Base-by-base conservation (phyloP, 352 stramenopile genomes). In the Globisporangium nodosum region DNA sequence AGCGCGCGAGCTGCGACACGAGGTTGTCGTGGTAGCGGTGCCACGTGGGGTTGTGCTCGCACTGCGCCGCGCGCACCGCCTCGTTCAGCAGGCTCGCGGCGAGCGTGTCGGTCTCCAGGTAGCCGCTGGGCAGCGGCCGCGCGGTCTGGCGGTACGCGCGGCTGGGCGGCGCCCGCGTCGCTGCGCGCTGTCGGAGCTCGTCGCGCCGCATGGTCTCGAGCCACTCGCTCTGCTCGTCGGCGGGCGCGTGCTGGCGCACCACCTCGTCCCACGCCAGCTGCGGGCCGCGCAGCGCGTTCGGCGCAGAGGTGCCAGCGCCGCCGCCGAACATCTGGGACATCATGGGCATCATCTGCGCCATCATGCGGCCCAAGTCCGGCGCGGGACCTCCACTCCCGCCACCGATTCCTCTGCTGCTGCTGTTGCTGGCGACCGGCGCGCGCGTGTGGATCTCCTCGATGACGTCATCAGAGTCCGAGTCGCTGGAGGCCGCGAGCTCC, bases 281-380 rank as follows among this genome's bases (percentile, higher is more conserved):
- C 16, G 57, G 33, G 42, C 6, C 46, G 7, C 69, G 63, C 31
- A 76, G 63, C 12, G 64, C 54, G 54, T 75, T 76, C 18, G 3
- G 42, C 12, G 18, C 35, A 35, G 45, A 30, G 49, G 49, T 47
- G 24, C 62, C 61, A 20, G 54, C 67, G 49, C 59, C 68, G 18
- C 63, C 68, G 50, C 79, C 76, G 24, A 93, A 79, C 72, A 93
- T 88, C 67, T 89, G 79, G 35, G 78, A 88, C 80, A 90, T 89
- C 82, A 92, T 89, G 21, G 80, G 82, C 82, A 92, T 92, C 84
- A 93, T 93, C 59, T 93, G 81, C 20, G 73, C 78, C 81, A 93
- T 90, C 81, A 93, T 91, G 55, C 89, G 76, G 56, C 80, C 60
- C 33, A 93, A 57, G 52, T 93, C 78, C 6, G 79, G 80, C 81